Evolutionary conservation across 176 grass and related monocot genomes (phyloP).

Genomic region (Avena insularis): DNA sequence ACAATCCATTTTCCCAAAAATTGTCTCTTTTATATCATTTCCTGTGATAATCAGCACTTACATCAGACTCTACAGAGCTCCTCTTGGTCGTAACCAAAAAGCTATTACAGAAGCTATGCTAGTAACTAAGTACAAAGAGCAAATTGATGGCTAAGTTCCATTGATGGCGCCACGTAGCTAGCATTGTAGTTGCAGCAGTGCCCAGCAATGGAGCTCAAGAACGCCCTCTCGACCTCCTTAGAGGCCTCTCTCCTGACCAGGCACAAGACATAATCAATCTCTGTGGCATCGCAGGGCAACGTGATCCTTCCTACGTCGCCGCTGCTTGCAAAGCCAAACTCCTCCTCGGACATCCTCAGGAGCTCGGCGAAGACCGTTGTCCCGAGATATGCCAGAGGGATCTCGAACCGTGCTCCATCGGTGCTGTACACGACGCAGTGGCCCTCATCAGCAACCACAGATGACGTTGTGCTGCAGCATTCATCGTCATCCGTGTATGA

Average conservation of each 20-base stretch:
- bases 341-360: constrained; percentile 40
- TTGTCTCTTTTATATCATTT: neutral
- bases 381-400: constrained; percentile 37
- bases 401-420: neutral
- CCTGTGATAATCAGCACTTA: neutral
- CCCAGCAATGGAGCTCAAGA: constrained; percentile 19
- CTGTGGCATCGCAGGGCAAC: neutral
- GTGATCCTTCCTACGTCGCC: neutral
- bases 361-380: constrained; percentile 37
- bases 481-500: neutral
- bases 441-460: constrained; percentile 3
- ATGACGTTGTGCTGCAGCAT: neutral
- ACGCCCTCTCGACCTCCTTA: neutral
- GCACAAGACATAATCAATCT: neutral
- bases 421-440: neutral
- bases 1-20: neutral
- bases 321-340: constrained; percentile 38
- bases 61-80: neutral
- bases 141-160: neutral
- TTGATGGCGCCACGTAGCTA: neutral
- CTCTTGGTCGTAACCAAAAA: neutral
- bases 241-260: constrained; percentile 9
- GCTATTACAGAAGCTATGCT: neutral
- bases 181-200: neutral
- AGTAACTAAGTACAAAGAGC: constrained; percentile 14